Evolutionary conservation across 2,329 filamentous ascomycete genomes (phyloP).

Genomic region (Trichoderma breve): DNA sequence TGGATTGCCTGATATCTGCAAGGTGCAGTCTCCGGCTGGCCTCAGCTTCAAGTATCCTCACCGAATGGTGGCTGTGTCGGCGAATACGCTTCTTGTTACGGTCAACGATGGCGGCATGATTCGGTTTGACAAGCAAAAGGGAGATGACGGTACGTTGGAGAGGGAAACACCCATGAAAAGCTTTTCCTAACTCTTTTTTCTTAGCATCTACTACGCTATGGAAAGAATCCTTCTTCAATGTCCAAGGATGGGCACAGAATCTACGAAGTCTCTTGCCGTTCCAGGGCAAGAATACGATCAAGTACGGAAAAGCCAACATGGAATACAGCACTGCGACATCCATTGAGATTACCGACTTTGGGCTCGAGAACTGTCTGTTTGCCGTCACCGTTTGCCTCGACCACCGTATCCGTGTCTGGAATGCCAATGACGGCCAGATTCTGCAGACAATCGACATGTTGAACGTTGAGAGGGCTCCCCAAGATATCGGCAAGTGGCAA

Average conservation of each 20-base stretch:
- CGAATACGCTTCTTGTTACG: conserved; percentile 73
- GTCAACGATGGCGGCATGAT: conserved; percentile 77
- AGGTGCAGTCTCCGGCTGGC: conserved; percentile 68
- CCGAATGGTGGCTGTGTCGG: conserved; percentile 70
- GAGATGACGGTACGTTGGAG: conserved; percentile 44
- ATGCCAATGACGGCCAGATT: conserved; percentile 75
- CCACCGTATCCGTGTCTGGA: conserved; percentile 87
- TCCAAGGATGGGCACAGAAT: conserved; percentile 68
- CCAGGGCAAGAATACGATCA: conserved; percentile 61
- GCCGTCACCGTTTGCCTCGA: conserved; percentile 84
- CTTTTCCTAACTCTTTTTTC: background rate
- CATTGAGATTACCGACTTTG: conserved; percentile 53
- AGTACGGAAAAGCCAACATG: conserved; percentile 62
- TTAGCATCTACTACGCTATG: conserved; percentile 45
- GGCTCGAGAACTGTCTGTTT: conserved; percentile 50
- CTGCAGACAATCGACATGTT: conserved; percentile 76
- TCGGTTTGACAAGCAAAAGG: conserved; percentile 61
- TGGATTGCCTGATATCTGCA: conserved; percentile 73
- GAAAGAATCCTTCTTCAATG: conserved; percentile 71
- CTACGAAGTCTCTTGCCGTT: conserved; percentile 66
- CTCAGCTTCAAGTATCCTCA: conserved; percentile 78
- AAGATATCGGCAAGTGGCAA: conserved; percentile 69
- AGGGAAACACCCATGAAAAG: background rate
- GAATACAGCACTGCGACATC: conserved; percentile 68
- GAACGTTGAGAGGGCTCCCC: conserved; percentile 61